Evolutionary conservation across 2,329 filamentous ascomycete species (phyloP).

Genomic region (Colletotrichum kahawae): DNA sequence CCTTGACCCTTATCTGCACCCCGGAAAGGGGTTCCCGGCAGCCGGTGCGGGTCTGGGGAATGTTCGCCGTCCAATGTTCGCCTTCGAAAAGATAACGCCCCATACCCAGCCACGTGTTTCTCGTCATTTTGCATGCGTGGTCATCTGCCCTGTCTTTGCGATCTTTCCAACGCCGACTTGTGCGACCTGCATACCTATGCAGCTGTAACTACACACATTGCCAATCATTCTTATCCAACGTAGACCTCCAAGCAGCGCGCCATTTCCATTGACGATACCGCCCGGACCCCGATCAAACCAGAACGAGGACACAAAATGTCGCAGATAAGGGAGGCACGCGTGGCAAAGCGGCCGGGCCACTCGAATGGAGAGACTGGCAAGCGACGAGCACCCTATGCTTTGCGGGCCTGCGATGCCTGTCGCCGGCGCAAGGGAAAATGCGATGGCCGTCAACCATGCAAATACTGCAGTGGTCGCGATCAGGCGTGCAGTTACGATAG

Average conservation of each 20-base stretch:
- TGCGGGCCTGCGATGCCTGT: constrained; percentile 28
- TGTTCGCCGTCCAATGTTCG: background rate
- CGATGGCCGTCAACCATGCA: constrained; percentile 26
- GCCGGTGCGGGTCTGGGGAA: background rate
- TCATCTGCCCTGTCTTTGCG: background rate
- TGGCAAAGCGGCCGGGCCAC: background rate
- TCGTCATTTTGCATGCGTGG: background rate
- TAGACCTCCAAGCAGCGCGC: background rate
- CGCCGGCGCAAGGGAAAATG: constrained; percentile 29
- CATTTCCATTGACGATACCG: background rate
- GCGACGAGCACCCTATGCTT: constrained; percentile 25
- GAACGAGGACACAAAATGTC: background rate
- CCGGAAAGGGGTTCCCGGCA: background rate
- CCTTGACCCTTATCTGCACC: background rate
- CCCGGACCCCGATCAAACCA: background rate
- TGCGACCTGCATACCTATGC: background rate
- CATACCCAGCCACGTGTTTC: background rate
- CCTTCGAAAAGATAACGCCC: background rate
- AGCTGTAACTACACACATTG: background rate
- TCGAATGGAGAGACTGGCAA: background rate
- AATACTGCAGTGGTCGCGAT: constrained; percentile 19
- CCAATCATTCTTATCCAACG: background rate
- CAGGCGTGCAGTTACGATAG: constrained; percentile 21
- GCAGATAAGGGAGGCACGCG: background rate
- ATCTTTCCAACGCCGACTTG: background rate